These are phyloP conservation scores for Pugionium cornutum DNA, from an alignment of 345 rosid species.

Conservation along the genomic window DNA sequence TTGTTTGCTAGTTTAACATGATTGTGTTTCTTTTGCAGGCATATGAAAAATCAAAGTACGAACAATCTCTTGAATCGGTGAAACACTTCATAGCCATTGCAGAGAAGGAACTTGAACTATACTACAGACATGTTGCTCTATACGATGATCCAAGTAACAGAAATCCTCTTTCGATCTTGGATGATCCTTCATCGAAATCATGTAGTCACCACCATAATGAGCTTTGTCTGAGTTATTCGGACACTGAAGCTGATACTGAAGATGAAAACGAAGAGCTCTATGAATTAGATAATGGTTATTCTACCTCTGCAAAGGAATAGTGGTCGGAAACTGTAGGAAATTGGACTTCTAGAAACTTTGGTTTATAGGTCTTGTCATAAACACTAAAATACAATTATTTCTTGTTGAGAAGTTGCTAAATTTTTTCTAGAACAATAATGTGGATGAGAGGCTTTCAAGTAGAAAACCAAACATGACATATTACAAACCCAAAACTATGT, in stretches of 20 bases:
- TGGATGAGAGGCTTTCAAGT: conserved; percentile 6
- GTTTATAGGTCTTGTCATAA: conserved; percentile 6
- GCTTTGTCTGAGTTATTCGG: conserved; percentile 34
- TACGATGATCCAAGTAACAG: conserved; percentile 65
- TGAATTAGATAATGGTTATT: conserved; percentile 17
- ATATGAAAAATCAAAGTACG: conserved; percentile 77
- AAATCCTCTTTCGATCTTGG: conserved; percentile 58
- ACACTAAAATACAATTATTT: neutral
- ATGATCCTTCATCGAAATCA: conserved; percentile 46
- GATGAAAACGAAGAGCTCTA: conserved; percentile 25
- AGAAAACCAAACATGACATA: conserved; percentile 13
- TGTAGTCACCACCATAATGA: conserved; percentile 11
- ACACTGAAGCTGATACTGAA: conserved; percentile 42
- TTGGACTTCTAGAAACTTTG: neutral
- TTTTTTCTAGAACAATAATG: neutral
- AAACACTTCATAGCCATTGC: conserved; percentile 70
- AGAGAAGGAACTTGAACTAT: conserved; percentile 81
- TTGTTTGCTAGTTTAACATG: conserved; percentile 3
- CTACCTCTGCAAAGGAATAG: conserved; percentile 15
- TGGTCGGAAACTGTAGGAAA: neutral
- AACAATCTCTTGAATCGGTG: conserved; percentile 87
- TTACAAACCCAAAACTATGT: conserved; percentile 14
- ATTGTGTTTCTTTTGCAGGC: conserved; percentile 53
- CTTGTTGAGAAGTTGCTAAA: conserved; percentile 2
- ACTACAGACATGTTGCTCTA: conserved; percentile 70